Percentiles rank a stretch among this genome's conserved stretches.
These are phyloP conservation scores for Paramecium sexaurelia DNA, from an alignment of 73 alveolate genomes.

Conservation along the genomic window DNA sequence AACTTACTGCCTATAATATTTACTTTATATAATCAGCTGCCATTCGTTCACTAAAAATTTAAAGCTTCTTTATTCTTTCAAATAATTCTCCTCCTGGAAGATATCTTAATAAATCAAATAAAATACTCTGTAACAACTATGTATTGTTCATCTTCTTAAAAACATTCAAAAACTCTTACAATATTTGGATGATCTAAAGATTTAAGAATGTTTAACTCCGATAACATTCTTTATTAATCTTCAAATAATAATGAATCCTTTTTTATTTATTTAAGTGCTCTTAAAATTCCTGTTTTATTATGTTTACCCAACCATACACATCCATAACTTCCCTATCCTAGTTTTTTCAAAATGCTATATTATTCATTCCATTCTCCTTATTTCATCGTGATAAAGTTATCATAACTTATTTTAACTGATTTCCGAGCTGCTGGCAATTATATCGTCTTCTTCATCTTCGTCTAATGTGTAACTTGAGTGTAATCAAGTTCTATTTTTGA, in stretches of 20 bases:
- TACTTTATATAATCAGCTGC: conserved; percentile 79
- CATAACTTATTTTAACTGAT: conserved; percentile 2
- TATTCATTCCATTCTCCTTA: conserved; percentile 20
- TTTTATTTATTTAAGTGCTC: conserved; percentile 27
- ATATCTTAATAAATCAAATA: not conserved
- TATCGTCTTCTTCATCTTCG: not conserved
- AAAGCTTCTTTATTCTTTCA: conserved; percentile 72
- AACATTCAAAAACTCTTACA: conserved; percentile 69
- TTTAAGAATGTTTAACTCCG: conserved; percentile 26
- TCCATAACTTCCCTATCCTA: conserved; percentile 76
- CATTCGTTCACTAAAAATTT: conserved; percentile 72
- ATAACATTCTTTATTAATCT: conserved; percentile 48
- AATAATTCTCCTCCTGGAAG: conserved; percentile 82
- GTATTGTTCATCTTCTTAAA: conserved; percentile 64
- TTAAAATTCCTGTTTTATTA: conserved; percentile 70
- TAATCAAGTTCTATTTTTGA: not conserved
- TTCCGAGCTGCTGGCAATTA: not conserved
- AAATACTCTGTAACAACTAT: conserved; percentile 64
- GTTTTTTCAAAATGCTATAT: not conserved
- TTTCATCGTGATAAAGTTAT: conserved; percentile 31
- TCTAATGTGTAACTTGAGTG: not conserved
- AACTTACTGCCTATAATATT: conserved; percentile 76
- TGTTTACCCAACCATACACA: conserved; percentile 87
- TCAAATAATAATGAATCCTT: conserved; percentile 1
- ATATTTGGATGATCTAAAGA: conserved; percentile 75